Base-by-base conservation (phyloP, 2,329 filamentous ascomycete genomes). In the Nemania bipapillata region DNA sequence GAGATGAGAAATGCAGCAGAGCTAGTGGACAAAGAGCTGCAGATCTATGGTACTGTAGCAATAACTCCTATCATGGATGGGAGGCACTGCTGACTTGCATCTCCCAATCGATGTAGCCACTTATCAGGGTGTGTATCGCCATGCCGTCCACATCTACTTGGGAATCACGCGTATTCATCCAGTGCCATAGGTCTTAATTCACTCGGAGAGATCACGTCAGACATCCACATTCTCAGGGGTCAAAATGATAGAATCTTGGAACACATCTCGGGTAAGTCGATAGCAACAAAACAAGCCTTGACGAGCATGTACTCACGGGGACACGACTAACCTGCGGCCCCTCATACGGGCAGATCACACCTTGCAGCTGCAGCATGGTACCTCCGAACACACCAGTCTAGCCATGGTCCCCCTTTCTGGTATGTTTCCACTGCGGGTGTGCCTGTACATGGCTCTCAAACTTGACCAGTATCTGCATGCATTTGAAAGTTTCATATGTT, bases 11-110 rank as follows among this genome's bases (percentile, higher is more conserved):
- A 35, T n/a, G 15, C 15, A n/a, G 50, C 28, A 22, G 28, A 54
- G 50, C 30, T 54, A 6, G 50, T 54, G 30, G 28, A 54, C 28
- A 32, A 22, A 22, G 15, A 54, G 50, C 50, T 54, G 50, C 28
- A 54, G 28, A 54, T 28, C 26, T 4, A 54, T 11, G 50, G 50
- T 54, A 54, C 3, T 9, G 50, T 35, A 32, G 4, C 11, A n/a
- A 35, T 17, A 12, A 32, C 15, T 32, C 50, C 28, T 32, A 35
- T 20, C 4, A 32, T 30, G 17, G 3, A 4, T 7, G 35, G 7
- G 30, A 20, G 28, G 50, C 5, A 22, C 9, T 54, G 50, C 50
- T 54, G 50, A 54, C 50, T n/a, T 35, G 17, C 26, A 9, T 52
- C 24, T 52, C n/a, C n/a, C n/a, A n/a, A 30, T 30, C 24, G 7